Evolutionary conservation across 2,329 filamentous ascomycete species (phyloP), one percentile per base, ranked within the genome.

Genomic region (Sporothrix variecibatus): DNA sequence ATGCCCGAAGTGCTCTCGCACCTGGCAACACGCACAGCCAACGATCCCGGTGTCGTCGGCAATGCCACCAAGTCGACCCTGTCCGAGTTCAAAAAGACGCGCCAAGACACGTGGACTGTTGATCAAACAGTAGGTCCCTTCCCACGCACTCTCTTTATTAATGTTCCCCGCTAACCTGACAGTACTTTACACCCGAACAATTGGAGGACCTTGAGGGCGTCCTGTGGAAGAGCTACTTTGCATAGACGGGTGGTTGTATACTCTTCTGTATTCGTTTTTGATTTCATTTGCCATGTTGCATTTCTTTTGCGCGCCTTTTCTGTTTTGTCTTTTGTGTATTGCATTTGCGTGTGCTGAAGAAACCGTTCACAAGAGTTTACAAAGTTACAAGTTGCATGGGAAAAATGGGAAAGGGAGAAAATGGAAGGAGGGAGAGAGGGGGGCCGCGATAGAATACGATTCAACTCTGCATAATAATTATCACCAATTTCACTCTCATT

Each of bases 171-270:
- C 12, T 26, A 31, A 58, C 51, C 12, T 0, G 34, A 20, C 76
- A 93, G 89, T 89, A 94, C 75, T 99, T 99, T 81, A 94, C 94
- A 34, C 85, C 92, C 40, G 96, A 98, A 78, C 95, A 99, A 80
- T 86, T 99, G 12, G 96, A 98, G 82, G 95, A 98, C 80, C 83
- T 99, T 75, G 95, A 98, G 79, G 96, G 96, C 71, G 97, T 99
- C 67, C 86, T 99, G 71, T 99, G 96, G 96, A 99, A 99, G 91
- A 98, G 95, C 82, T 99, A 99, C 82, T 99, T 99, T 85, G 97
- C 95, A 56, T 97, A 74, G 28, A 53, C 11, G 6, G 4, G 5
- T n/a, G 20, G 7, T 72, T 49, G 26, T 12, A 65, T 34, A 43
- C 40, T 28, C 15, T 34, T 34, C 3, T 12, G 71, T 62, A 38